A percentile compares a stretch with the other conserved stretches of the same genome.
phyloP scores from a whole-genome alignment of 257 asterid species.

The Knoxia roxburghii region DNA sequence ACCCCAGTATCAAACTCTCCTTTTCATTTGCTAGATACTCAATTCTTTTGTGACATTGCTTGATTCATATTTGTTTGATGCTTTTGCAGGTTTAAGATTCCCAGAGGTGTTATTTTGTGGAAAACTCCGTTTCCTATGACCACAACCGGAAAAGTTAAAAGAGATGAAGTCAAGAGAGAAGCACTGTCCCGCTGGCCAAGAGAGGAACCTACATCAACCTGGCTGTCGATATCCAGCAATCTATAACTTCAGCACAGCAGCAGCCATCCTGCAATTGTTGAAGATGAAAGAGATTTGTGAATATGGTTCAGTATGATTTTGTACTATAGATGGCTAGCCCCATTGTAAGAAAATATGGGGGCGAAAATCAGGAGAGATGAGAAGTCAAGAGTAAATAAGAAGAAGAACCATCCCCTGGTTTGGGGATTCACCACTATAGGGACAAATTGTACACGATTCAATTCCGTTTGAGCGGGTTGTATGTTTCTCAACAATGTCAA shows the following conservation, averaged over 20 bases:
- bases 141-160: constrained; percentile 70
- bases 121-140: constrained; percentile 57
- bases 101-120: constrained; percentile 56
- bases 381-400: not conserved
- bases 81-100: constrained; percentile 68
- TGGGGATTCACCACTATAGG: too few species aligned
- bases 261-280: not conserved
- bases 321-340: not conserved
- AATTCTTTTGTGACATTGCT: not conserved
- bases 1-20: too few species aligned
- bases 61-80: not conserved
- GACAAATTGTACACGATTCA: too few species aligned
- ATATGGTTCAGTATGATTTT: constrained; percentile 1
- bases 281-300: not conserved
- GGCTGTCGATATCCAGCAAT: constrained; percentile 42
- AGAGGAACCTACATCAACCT: constrained; percentile 34
- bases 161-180: constrained; percentile 56
- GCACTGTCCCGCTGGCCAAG: constrained; percentile 32
- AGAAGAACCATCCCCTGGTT: not conserved
- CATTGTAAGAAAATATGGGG: not conserved
- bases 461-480: too few species aligned
- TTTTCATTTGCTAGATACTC: too few species aligned
- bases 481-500: too few species aligned
- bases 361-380: not conserved
- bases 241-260: constrained; percentile 26